These are phyloP conservation scores for Arabidopsis hybrid DNA, from an alignment of 441 rosid species.

Conservation along the genomic window DNA sequence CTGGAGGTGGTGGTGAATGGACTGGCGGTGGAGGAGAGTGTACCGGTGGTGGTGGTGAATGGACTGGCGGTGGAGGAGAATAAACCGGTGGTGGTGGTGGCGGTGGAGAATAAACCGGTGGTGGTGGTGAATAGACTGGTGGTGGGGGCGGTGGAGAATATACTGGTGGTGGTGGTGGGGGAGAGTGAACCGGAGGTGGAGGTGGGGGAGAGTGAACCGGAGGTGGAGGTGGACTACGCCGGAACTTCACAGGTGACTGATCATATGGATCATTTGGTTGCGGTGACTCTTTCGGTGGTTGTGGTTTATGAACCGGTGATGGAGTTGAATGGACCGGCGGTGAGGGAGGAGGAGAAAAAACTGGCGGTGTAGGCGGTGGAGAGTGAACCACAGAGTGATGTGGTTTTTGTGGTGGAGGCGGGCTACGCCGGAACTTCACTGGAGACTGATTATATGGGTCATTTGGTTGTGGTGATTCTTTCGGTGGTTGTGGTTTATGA, in stretches of 20 bases:
- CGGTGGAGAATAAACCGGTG: constrained; percentile 22
- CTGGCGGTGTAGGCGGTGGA: constrained; percentile 23
- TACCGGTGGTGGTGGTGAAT: not conserved
- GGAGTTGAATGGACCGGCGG: constrained; percentile 14
- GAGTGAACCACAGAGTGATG: constrained; percentile 10
- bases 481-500: constrained; percentile 43
- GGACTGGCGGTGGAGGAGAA: not conserved
- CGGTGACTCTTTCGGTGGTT: constrained; percentile 44
- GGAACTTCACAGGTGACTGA: constrained; percentile 35
- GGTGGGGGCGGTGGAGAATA: not conserved
- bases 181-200: constrained; percentile 33
- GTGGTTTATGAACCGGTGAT: constrained; percentile 25
- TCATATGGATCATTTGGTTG: constrained; percentile 31
- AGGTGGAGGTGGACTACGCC: constrained; percentile 31
- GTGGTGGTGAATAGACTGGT: constrained; percentile 32
- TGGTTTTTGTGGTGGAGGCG: constrained; percentile 36
- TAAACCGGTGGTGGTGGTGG: not conserved
- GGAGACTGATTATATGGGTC: constrained; percentile 37
- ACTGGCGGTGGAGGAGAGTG: constrained; percentile 14
- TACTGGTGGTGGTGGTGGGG: not conserved
- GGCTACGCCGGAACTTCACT: constrained; percentile 24
- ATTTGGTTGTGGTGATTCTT: constrained; percentile 35
- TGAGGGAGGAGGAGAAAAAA: not conserved
- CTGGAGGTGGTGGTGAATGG: constrained; percentile 32
- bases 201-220: constrained; percentile 32